phyloP scores from a whole-genome alignment of 2,329 filamentous ascomycete species.

The Aureobasidium pullulans region DNA sequence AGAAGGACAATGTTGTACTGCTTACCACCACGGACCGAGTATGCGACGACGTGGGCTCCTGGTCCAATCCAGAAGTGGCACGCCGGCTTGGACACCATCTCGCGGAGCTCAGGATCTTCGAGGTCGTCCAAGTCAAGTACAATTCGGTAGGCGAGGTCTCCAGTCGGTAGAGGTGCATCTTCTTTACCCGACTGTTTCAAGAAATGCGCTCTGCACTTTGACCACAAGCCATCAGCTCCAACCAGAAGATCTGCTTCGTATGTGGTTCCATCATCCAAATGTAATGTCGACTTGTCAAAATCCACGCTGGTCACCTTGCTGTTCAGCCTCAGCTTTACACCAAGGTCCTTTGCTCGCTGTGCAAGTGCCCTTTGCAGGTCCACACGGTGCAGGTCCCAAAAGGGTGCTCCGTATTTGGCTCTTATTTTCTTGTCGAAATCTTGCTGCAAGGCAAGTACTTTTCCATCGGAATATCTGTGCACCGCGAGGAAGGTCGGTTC shows the following conservation, averaged over 20 bases:
- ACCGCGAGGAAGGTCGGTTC: slow-evolving; percentile 46
- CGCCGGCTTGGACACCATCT: slow-evolving; percentile 46
- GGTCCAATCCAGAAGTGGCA: slow-evolving; percentile 60
- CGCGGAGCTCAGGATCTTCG: slow-evolving; percentile 42
- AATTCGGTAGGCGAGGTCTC: slow-evolving; percentile 59
- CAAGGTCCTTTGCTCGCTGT: slow-evolving; percentile 45
- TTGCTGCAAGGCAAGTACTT: slow-evolving; percentile 43
- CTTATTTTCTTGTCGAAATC: slow-evolving; percentile 48
- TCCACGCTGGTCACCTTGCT: slow-evolving; percentile 42
- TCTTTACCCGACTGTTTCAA: slow-evolving; percentile 31
- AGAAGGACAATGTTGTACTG: slow-evolving; percentile 62
- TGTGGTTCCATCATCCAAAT: slow-evolving; percentile 32
- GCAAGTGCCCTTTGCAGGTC: slow-evolving; percentile 52
- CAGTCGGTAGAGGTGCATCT: slow-evolving; percentile 49
- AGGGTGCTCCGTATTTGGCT: slow-evolving; percentile 49
- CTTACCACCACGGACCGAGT: slow-evolving; percentile 51
- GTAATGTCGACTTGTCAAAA: slow-evolving; percentile 39
- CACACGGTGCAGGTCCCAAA: slow-evolving; percentile 54
- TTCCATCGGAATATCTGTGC: slow-evolving; percentile 45
- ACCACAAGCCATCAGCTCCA: slow-evolving; percentile 59
- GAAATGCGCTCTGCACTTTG: slow-evolving; percentile 45
- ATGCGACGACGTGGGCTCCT: slow-evolving; percentile 53
- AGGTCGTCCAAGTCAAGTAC: slow-evolving; percentile 45
- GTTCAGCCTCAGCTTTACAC: slow-evolving; percentile 44
- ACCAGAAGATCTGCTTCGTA: slow-evolving; percentile 51